Conservation (phyloP, 306 rosid genomes). For the Castanea mollissima region DNA sequence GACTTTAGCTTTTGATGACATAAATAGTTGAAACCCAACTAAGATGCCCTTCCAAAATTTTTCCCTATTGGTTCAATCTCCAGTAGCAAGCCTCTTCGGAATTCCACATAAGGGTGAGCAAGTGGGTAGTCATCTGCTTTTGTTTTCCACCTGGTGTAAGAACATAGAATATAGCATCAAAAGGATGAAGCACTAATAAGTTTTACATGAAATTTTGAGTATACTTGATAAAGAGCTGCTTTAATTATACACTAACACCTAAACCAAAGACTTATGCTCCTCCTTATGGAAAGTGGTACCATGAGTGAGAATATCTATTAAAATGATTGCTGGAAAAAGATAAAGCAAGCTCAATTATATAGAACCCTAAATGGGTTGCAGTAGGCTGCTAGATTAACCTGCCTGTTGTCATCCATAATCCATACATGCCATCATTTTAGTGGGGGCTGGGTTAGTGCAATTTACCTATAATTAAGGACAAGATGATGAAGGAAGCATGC, state of each 20-base stretch:
- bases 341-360: constrained; percentile 4
- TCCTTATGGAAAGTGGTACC: too few relatives aligned
- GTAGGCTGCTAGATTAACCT: constrained; percentile 1
- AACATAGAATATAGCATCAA: background rate
- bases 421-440: constrained; percentile 3
- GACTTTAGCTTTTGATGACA: background rate
- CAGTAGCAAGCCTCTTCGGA: constrained; percentile 48
- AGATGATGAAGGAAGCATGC: constrained; percentile 80
- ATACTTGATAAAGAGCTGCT: background rate
- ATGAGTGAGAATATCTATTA: background rate
- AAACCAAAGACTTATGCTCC: too few relatives aligned
- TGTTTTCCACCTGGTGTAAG: constrained; percentile 57
- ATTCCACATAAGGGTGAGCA: constrained; percentile 70
- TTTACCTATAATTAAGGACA: constrained; percentile 74
- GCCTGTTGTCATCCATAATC: constrained; percentile 6
- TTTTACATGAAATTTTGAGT: background rate
- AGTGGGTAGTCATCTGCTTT: constrained; percentile 56
- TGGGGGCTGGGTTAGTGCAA: background rate
- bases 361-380: constrained; percentile 24
- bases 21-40: background rate
- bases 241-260: background rate
- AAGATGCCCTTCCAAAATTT: constrained; percentile 5
- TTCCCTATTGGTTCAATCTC: constrained; percentile 42
- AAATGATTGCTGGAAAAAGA: background rate
- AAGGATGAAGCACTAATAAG: background rate